phyloP scores from a whole-genome alignment of 495 filamentous ascomycete species.

The Tetracladium setigerum region DNA sequence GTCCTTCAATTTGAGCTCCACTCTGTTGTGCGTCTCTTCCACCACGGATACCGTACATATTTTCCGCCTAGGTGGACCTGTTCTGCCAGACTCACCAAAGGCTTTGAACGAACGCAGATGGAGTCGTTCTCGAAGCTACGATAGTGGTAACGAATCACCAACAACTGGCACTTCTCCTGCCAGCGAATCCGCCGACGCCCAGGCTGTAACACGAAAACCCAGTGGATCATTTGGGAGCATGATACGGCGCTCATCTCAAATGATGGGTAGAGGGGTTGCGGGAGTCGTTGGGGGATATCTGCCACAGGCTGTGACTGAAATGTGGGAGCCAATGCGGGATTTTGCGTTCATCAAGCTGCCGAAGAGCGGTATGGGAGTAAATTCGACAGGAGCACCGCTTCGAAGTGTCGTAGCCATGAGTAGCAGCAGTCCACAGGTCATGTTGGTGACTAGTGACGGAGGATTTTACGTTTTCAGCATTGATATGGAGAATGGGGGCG shows the following conservation, averaged over 20 bases:
- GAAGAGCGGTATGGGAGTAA: slow-evolving; percentile 40
- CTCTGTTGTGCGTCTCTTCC: slow-evolving; percentile 89
- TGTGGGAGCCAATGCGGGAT: slow-evolving; percentile 93
- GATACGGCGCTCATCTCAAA: slow-evolving; percentile 92
- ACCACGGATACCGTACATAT: slow-evolving; percentile 97
- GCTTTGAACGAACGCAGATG: slow-evolving; percentile 38
- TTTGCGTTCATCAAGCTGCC: slow-evolving; percentile 95
- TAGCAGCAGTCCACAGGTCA: slow-evolving; percentile 84
- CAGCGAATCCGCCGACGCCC: slow-evolving; percentile 31
- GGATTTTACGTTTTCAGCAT: slow-evolving; percentile 92
- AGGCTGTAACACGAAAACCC: slow-evolving; percentile 34
- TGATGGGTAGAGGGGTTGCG: slow-evolving; percentile 83
- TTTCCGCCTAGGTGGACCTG: slow-evolving; percentile 58
- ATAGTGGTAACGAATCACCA: slow-evolving; percentile 39
- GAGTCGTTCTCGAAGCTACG: slow-evolving; percentile 37
- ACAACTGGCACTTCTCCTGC: slow-evolving; percentile 33
- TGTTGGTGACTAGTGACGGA: slow-evolving; percentile 96
- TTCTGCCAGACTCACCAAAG: slow-evolving; percentile 12
- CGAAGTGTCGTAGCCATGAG: slow-evolving; percentile 94
- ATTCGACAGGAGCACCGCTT: slow-evolving; percentile 37
- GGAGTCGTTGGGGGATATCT: slow-evolving; percentile 86
- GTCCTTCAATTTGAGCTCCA: slow-evolving; percentile 96
- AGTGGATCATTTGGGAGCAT: slow-evolving; percentile 74
- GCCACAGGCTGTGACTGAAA: slow-evolving; percentile 85
- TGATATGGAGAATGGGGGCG: slow-evolving; percentile 91